These are phyloP conservation scores for Gracilaria caudata DNA, from an alignment of 23 red algal genomes.

Conservation along the genomic window DNA sequence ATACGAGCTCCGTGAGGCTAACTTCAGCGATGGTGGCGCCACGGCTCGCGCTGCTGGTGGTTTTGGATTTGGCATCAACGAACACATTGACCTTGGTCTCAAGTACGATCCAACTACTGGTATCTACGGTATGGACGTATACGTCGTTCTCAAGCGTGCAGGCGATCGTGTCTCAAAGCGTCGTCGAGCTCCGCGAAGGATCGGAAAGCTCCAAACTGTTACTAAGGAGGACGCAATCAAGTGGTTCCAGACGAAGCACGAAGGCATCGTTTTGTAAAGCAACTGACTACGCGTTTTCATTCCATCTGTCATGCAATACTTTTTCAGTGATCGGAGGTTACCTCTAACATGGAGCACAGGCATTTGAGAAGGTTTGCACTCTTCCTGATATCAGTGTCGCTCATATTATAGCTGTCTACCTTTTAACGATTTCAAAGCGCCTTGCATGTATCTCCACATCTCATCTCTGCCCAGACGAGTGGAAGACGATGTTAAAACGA, in stretches of 20 bases:
- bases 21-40: slow-evolving; percentile 76
- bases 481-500: slow-evolving; percentile 61
- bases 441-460: slow-evolving; percentile 75
- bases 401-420: neutral
- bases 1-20: slow-evolving; percentile 88
- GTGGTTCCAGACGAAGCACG: slow-evolving; percentile 95
- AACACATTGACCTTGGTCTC: slow-evolving; percentile 97
- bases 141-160: slow-evolving; percentile 90
- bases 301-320: neutral
- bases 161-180: slow-evolving; percentile 91
- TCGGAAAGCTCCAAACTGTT: slow-evolving; percentile 87
- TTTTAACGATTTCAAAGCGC: neutral
- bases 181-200: slow-evolving; percentile 56
- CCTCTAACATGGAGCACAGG: neutral
- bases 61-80: slow-evolving; percentile 97
- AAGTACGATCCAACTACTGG: slow-evolving; percentile 99
- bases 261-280: slow-evolving; percentile 83
- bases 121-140: slow-evolving; percentile 99
- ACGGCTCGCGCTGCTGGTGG: slow-evolving; percentile 60
- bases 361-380: neutral
- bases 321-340: neutral
- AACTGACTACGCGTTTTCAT: neutral
- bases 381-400: neutral
- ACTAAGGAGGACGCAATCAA: slow-evolving; percentile 96
- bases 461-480: slow-evolving; percentile 73